Conservation (phyloP, 2,329 filamentous ascomycete species). For the Fusarium metavorans region DNA sequence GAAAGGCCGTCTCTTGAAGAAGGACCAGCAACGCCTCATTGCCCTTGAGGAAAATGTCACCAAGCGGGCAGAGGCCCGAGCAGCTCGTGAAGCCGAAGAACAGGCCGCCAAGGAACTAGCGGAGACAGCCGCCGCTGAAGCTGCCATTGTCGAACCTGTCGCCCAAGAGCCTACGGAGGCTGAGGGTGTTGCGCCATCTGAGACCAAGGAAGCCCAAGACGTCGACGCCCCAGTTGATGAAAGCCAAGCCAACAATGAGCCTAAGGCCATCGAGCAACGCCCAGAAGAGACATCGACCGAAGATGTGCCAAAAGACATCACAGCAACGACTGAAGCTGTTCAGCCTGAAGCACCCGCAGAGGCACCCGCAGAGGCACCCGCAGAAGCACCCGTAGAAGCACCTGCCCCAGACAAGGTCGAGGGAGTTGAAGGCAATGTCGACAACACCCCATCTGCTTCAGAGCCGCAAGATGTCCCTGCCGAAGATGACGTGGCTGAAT, state of each 20-base stretch:
- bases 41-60: conserved; percentile 38
- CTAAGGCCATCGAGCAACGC: neutral
- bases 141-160: neutral
- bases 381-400: neutral
- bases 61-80: conserved; percentile 42
- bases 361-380: neutral
- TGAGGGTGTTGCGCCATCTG: neutral
- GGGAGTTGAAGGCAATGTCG: neutral
- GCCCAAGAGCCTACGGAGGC: neutral
- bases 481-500: conserved; percentile 30
- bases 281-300: neutral
- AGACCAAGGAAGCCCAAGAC: conserved; percentile 5
- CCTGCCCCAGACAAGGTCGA: neutral
- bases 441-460: neutral
- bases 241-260: neutral
- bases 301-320: neutral
- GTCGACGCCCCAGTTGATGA: conserved; percentile 1
- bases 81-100: conserved; percentile 41
- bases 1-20: conserved; percentile 39
- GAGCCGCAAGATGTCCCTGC: conserved; percentile 15
- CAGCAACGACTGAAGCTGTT: neutral
- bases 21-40: conserved; percentile 34
- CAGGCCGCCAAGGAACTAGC: conserved; percentile 24
- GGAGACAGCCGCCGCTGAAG: conserved; percentile 20
- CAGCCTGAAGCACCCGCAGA: neutral